Evolutionary conservation across 2,329 filamentous ascomycete species (phyloP), one percentile per base, ranked within the genome.

Genomic region (Lachnellula arida): DNA sequence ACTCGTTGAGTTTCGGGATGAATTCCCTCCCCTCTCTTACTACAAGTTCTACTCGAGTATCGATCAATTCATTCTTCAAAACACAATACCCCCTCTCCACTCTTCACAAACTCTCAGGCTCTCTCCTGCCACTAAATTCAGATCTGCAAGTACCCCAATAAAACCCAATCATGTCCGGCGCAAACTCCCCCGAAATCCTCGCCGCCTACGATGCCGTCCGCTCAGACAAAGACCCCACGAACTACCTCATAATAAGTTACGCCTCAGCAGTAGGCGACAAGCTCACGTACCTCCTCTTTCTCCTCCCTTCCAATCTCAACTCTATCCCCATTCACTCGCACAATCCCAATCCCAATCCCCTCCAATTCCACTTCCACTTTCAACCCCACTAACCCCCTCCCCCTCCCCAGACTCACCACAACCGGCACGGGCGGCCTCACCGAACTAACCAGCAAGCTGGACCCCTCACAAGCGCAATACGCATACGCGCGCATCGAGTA

Each of bases 211-310:
- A 87, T 28, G 80, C 81, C 58, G 84, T 88, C 55, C 84, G 84
- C 58, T 81, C 77, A 63, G 84, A 88, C 77, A 86, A 85, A 70
- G 79, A 85, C 58, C 72, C 75, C 55, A 81, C 78, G 60, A 87
- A 85, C 73, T 88, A 84, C 84, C 78, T 88, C 22, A 77, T 88
- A 55, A 76, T 88, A 63, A 84, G 82, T 62, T 81, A 86, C 72
- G 76, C 79, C 11, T 72, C 75, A 2, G 72, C 78, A 23, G 75
- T 74, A 34, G 82, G 82, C 59, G 81, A 83, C 74, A 76, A 77
- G 67, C 73, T 88, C 43, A 69, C 67, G 46, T 35, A 43, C 52
- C 17, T 32, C 47, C 23, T 9, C 42, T 3, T 17, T 35, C 3
- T 34, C 37, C 12, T n/a, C 40, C 14, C 22, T 17, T 7, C 4